phyloP scores from a whole-genome alignment of 805 yeast species.

The Hanseniaspora thailandica region DNA sequence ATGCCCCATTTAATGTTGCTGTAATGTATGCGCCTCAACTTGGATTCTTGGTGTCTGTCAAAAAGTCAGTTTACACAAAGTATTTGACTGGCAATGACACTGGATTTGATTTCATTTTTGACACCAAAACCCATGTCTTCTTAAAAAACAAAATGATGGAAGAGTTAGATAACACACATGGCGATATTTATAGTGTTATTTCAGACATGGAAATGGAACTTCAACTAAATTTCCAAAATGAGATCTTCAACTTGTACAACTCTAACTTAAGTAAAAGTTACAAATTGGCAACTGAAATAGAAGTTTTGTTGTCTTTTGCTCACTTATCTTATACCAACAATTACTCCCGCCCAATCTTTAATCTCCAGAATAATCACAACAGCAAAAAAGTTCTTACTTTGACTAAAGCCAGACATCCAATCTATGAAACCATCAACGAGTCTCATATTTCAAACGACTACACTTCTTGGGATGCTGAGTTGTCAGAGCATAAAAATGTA shows the following conservation, averaged over 20 bases:
- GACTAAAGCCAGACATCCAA: conserved; percentile 36
- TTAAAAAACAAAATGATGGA: conserved; percentile 28
- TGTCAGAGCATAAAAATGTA: conserved; percentile 15
- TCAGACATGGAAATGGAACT: conserved; percentile 36
- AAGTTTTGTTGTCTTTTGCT: conserved; percentile 31
- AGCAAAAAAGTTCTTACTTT: conserved; percentile 25
- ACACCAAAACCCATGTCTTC: conserved; percentile 30
- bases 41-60: conserved; percentile 32
- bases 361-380: neutral
- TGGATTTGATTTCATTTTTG: conserved; percentile 28
- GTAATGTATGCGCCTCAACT: conserved; percentile 37
- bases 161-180: conserved; percentile 31
- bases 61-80: conserved; percentile 11
- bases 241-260: conserved; percentile 17
- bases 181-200: conserved; percentile 34
- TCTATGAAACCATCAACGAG: conserved; percentile 33
- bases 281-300: conserved; percentile 28
- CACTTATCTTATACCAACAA: conserved; percentile 22
- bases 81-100: neutral
- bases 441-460: conserved; percentile 35
- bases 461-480: neutral
- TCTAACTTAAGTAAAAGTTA: conserved; percentile 19
- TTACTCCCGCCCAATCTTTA: conserved; percentile 29
- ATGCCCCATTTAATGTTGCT: conserved; percentile 22
- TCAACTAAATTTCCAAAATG: conserved; percentile 25